phyloP scores from a whole-genome alignment of 2,329 filamentous ascomycete genomes.

The Arthrobotrys iridis region DNA sequence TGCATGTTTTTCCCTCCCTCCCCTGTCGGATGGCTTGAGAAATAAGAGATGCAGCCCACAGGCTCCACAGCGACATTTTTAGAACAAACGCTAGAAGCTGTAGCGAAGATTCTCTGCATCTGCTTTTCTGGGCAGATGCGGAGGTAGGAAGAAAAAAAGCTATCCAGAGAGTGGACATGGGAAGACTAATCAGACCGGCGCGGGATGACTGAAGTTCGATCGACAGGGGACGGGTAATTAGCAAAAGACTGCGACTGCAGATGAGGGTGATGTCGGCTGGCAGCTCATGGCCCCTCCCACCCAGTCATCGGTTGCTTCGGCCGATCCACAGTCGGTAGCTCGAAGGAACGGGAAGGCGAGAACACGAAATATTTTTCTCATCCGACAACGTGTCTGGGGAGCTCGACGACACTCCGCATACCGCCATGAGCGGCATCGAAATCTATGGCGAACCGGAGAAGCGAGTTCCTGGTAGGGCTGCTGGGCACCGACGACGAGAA shows the following conservation, averaged over 20 bases:
- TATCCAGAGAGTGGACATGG: conserved; percentile 7
- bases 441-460: conserved; percentile 1
- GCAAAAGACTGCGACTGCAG: background rate
- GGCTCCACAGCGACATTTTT: conserved; percentile 45
- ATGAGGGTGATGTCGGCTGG: background rate
- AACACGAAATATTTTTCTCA: background rate
- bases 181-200: conserved; percentile 37
- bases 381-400: background rate
- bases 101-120: conserved; percentile 43
- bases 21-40: conserved; percentile 44
- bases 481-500: background rate
- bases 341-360: background rate
- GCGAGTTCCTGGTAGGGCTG: conserved; percentile 45
- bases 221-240: conserved; percentile 49
- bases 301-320: conserved; percentile 15
- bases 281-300: background rate
- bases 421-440: background rate
- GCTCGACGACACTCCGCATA: background rate
- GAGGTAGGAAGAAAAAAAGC: conserved; percentile 12
- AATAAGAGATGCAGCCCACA: conserved; percentile 8
- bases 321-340: conserved; percentile 5
- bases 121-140: conserved; percentile 24
- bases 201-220: conserved; percentile 38
- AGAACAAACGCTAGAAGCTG: conserved; percentile 52
- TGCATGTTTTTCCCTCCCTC: background rate